Base-by-base conservation (phyloP, 768 basidiomycete species). In the Megacollybia marginata region DNA sequence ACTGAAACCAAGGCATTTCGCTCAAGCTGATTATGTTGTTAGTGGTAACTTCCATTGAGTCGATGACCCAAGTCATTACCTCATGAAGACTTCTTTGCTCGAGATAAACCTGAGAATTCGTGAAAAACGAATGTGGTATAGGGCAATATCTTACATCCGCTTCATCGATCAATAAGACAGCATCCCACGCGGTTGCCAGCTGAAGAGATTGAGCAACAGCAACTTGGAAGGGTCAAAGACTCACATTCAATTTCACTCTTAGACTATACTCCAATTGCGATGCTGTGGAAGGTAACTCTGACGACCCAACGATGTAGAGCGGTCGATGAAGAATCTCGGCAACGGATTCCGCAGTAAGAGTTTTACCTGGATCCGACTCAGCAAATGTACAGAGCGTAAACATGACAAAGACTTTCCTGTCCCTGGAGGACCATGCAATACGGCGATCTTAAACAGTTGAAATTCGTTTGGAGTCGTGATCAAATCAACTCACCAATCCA, bases 341-440 rank as follows among this genome's bases (percentile, higher is more conserved):
- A 2, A 62, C 59, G n/a, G 62, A 59, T 43, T 64, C 62, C 2
- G 62, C 62, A 2, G 60, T 64, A 35, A 64, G 51, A 2, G 62
- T 64, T 54, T 64, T 61, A 13, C 60, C 23, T 28, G 23, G 6
- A 28, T 28, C 23, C 23, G 2, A 28, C 4, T 28, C 23, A 15
- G 38, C 38, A 28, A 2, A 28, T 28, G 23, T 28, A 3, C 23
- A 2, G 23, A 28, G 6, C 6, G 4, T 28, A 6, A 28, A 16
- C 43, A 19, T 16, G 35, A 33, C 31, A 9, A 32, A 38, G 13
- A 43, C 47, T 54, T 51, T 33, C 55, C 56, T n/a, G 59, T 60
- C 23, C 61, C 61, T 7, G 60, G 58, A 42, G 57, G 55, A n/a
- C 61, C 60, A 31, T 62, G 61, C 18, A 61, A 47, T 13, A 62